Conservation (phyloP, 2,329 filamentous ascomycete genomes). For the Ceratocystis eucalypticola region DNA sequence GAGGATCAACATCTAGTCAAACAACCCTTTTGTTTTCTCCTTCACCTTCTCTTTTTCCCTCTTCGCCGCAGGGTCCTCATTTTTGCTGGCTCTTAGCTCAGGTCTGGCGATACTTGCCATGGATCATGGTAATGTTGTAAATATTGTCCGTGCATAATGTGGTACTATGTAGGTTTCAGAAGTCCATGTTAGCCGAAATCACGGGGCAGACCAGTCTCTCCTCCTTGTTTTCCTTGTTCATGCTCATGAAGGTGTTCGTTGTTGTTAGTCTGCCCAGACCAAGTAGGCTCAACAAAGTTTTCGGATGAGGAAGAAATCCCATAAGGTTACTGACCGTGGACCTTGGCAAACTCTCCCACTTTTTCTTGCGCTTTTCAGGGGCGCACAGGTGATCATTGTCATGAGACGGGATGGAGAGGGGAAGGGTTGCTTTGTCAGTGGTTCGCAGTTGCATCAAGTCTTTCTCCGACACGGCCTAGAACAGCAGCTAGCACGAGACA, state of each 20-base stretch:
- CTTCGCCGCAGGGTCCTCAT: not conserved
- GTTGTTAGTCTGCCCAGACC: not conserved
- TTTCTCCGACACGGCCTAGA: conserved; percentile 1
- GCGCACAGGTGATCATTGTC: not conserved
- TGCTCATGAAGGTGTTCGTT: not conserved
- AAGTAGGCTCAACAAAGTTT: conserved; percentile 8
- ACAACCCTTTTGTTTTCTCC: not conserved
- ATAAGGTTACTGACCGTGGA: not conserved
- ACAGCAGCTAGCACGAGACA: not conserved
- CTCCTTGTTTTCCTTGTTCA: not conserved
- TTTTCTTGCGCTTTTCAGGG: not conserved
- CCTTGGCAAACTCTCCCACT: not conserved
- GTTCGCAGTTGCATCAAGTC: not conserved
- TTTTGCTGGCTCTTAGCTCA: not conserved
- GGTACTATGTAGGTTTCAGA: not conserved
- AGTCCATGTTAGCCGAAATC: conserved; percentile 4
- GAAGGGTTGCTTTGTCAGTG: not conserved
- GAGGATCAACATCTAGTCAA: not conserved
- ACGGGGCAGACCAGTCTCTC: not conserved
- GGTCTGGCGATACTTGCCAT: not conserved
- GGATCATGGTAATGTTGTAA: not conserved
- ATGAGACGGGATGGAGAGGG: not conserved
- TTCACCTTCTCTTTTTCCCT: not conserved
- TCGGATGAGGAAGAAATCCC: conserved; percentile 7
- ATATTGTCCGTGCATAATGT: not conserved